phyloP scores from a whole-genome alignment of 805 yeast species.

The Candida sphagnicola region DNA sequence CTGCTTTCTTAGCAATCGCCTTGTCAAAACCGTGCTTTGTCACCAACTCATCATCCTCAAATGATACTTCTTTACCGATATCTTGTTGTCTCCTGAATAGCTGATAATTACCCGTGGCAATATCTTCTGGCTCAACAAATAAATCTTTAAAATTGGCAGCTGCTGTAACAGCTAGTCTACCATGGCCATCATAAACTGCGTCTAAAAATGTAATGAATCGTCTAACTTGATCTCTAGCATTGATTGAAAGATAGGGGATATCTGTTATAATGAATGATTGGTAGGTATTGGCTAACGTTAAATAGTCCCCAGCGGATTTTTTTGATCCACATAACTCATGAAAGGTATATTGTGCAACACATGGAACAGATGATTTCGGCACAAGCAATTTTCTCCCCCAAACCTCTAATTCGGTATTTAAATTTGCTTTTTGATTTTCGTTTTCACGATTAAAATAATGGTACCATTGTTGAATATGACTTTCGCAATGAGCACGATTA shows the following conservation, averaged over 20 bases:
- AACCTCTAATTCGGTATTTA: constrained; percentile 43
- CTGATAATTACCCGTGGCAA: constrained; percentile 44
- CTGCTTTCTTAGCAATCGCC: constrained; percentile 63
- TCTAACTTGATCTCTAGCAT: constrained; percentile 79
- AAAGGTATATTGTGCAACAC: constrained; percentile 88
- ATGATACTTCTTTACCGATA: constrained; percentile 33
- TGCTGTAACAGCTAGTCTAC: constrained; percentile 83
- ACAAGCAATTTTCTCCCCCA: constrained; percentile 87
- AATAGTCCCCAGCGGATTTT: constrained; percentile 90
- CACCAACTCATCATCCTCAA: constrained; percentile 58
- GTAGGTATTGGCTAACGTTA: constrained; percentile 73
- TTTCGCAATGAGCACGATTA: constrained; percentile 46
- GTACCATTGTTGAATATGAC: constrained; percentile 77
- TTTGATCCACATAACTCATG: constrained; percentile 83
- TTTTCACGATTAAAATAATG: constrained; percentile 67
- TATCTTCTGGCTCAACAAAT: constrained; percentile 77
- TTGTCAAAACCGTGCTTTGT: constrained; percentile 75
- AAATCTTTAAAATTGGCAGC: constrained; percentile 81
- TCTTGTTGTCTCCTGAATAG: constrained; percentile 39
- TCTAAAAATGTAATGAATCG: constrained; percentile 93
- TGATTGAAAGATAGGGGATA: constrained; percentile 77
- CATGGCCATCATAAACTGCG: constrained; percentile 91
- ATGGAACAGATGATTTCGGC: constrained; percentile 71
- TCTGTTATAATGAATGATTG: constrained; percentile 85
- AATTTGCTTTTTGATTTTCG: constrained; percentile 15